Percentiles rank a stretch among this genome's conserved stretches.
phyloP scores from a whole-genome alignment of 1,284 basidiomycete species.

The Mycena sp. region DNA sequence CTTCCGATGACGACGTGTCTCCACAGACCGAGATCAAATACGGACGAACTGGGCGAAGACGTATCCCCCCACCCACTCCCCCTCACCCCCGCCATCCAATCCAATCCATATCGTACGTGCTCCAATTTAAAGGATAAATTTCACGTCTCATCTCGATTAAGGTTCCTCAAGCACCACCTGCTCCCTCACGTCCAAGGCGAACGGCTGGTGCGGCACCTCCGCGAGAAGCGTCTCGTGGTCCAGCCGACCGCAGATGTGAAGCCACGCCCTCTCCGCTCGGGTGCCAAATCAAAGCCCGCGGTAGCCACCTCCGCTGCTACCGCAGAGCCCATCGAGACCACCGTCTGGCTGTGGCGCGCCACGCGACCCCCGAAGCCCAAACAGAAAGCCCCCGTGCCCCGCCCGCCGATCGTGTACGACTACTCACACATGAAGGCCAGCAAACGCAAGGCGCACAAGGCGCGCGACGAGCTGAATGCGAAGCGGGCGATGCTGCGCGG shows the following conservation, averaged over 20 bases:
- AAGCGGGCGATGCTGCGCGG: slow-evolving; percentile 6
- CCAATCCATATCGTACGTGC: slow-evolving; percentile 59
- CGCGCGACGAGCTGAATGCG: slow-evolving; percentile 13
- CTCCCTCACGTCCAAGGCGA: slow-evolving; percentile 56
- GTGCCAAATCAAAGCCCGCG: neutral
- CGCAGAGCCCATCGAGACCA: neutral
- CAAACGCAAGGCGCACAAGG: slow-evolving; percentile 23
- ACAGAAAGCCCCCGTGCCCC: neutral
- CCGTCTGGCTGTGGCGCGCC: slow-evolving; percentile 25
- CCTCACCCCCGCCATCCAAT: slow-evolving; percentile 56
- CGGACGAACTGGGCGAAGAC: slow-evolving; percentile 12
- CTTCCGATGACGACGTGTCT: neutral
- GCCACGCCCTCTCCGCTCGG: neutral
- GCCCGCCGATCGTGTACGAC: slow-evolving; percentile 21
- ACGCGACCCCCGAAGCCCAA: neutral
- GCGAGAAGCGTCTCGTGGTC: slow-evolving; percentile 39
- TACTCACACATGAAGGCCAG: slow-evolving; percentile 28
- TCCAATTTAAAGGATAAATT: too few relatives aligned
- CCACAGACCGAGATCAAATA: slow-evolving; percentile 26
- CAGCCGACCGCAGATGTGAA: neutral
- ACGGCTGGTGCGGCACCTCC: slow-evolving; percentile 55
- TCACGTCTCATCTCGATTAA: slow-evolving; percentile 36
- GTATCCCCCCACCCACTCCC: slow-evolving; percentile 36
- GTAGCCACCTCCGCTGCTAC: neutral
- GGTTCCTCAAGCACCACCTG: slow-evolving; percentile 66